Evolutionary conservation across 768 basidiomycete genomes (phyloP).

Genomic region (Piloderma croceum): DNA sequence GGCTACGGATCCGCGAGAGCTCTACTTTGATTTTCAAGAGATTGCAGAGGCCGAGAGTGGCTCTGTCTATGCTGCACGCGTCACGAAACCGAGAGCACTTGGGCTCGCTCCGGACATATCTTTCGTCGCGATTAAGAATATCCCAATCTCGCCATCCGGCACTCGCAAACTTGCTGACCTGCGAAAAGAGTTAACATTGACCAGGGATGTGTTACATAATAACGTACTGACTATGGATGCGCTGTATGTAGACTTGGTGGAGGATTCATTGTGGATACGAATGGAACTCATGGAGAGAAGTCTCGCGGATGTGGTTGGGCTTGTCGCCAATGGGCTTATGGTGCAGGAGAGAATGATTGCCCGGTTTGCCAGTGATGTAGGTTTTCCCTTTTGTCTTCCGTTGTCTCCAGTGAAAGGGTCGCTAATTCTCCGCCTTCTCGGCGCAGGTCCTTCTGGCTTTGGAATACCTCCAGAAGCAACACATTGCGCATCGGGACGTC

Average conservation of each 20-base stretch:
- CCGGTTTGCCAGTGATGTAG: conserved; percentile 71
- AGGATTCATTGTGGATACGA: conserved; percentile 63
- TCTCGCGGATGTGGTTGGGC: conserved; percentile 70
- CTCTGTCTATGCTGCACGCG: conserved; percentile 49
- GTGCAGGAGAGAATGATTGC: conserved; percentile 67
- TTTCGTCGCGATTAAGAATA: conserved; percentile 73
- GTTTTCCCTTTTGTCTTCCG: conserved; percentile 24
- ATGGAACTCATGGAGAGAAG: conserved; percentile 92
- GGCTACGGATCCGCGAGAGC: conserved; percentile 51
- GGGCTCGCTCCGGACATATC: conserved; percentile 36
- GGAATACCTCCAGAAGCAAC: conserved; percentile 55
- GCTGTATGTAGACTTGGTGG: conserved; percentile 59
- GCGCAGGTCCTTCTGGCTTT: conserved; percentile 59
- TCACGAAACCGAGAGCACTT: conserved; percentile 27
- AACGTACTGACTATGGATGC: conserved; percentile 65
- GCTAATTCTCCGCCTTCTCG: conserved; percentile 5
- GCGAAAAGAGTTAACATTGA: conserved; percentile 51
- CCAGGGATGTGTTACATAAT: conserved; percentile 52
- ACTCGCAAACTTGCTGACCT: conserved; percentile 62
- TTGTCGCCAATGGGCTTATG: conserved; percentile 56
- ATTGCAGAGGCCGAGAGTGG: conserved; percentile 84
- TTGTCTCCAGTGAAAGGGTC: conserved; percentile 5
- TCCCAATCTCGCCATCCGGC: conserved; percentile 53
- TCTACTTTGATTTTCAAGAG: conserved; percentile 65
- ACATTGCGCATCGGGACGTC: conserved; percentile 78